Percentiles rank a stretch among this genome's conserved stretches.
Evolutionary conservation across 148 eudicot genomes (phyloP).

Genomic region (Linanthus parryae): DNA sequence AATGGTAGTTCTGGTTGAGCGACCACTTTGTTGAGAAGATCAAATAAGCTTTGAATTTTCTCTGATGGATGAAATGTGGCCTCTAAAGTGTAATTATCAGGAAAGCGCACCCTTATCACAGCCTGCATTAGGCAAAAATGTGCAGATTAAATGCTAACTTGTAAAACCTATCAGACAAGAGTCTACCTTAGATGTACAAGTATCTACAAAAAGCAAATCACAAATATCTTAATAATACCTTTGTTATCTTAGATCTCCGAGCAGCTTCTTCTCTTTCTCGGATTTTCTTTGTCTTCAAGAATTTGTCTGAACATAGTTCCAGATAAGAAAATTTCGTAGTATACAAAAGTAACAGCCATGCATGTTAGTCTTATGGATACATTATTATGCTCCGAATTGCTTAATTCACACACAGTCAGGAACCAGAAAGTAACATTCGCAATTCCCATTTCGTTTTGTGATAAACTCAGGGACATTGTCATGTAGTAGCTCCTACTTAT

Average conservation of each 20-base stretch:
- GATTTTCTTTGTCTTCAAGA: conserved; percentile 70
- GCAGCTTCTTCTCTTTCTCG: conserved; percentile 85
- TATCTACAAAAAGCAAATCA: neutral
- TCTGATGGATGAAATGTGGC: conserved; percentile 84
- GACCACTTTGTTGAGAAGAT: conserved; percentile 59
- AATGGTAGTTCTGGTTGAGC: conserved; percentile 74
- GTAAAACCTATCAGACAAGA: neutral
- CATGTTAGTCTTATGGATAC: too few relatives aligned
- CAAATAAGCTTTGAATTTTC: conserved; percentile 54
- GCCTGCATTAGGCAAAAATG: conserved; percentile 31
- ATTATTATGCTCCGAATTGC: too few relatives aligned
- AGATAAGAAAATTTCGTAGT: neutral
- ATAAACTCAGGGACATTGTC: too few relatives aligned
- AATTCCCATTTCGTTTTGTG: too few relatives aligned
- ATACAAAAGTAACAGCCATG: neutral
- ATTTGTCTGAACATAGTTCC: conserved; percentile 40
- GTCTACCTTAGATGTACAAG: neutral
- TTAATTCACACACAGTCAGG: too few relatives aligned
- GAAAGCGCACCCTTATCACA: conserved; percentile 78
- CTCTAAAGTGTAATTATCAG: conserved; percentile 71
- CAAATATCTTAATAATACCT: conserved; percentile 21
- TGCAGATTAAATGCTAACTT: neutral
- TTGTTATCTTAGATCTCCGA: conserved; percentile 53
- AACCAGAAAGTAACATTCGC: too few relatives aligned
- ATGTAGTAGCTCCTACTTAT: too few relatives aligned